Base-by-base conservation (phyloP, 495 filamentous ascomycete genomes). In the Bacidia rubella region DNA sequence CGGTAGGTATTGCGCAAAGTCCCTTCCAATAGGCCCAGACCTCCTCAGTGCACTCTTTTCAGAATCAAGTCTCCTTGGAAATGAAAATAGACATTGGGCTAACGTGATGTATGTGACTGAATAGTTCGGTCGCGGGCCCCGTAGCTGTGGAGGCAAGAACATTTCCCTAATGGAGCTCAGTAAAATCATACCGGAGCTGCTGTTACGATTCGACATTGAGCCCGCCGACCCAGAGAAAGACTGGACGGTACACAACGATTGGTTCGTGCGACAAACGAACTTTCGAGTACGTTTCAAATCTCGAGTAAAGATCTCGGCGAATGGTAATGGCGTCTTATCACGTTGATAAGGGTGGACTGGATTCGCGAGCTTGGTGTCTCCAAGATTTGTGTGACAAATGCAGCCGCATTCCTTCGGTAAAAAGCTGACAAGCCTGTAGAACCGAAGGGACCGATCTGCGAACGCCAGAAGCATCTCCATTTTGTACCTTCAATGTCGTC, bases 241-340 rank as follows among this genome's bases (percentile, higher is more conserved):
- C 1, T 74, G 69, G 73, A 54, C 48, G 0, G 67, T 72, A 22
- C 46, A 60, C 46, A 71, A 71, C 32, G 65, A 65, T 53, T 76
- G 72, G 74, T 77, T 77, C 55, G 69, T 72, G 3, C 70, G 68
- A 52, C 72, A 71, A 24, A 61, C 49, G 1, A 60, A 73, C 23
- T 69, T 71, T 38, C 38, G 25, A 25, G 45, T 48, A 10, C 32
- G 32, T 9, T 39, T 39, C n/a, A n/a, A n/a, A n/a, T n/a, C n/a
- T n/a, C n/a, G n/a, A n/a, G n/a, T n/a, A n/a, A n/a, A n/a, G n/a
- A n/a, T n/a, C n/a, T n/a, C n/a, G n/a, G n/a, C n/a, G n/a, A n/a
- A n/a, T n/a, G n/a, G n/a, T n/a, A n/a, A n/a, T n/a, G n/a, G n/a
- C n/a, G n/a, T n/a, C n/a, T n/a, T n/a, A n/a, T n/a, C n/a, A n/a